A percentile compares a stretch with the other conserved stretches of the same genome.
Evolutionary conservation across 2,329 filamentous ascomycete genomes (phyloP).

Genomic region (Hirsutella rhossiliensis): DNA sequence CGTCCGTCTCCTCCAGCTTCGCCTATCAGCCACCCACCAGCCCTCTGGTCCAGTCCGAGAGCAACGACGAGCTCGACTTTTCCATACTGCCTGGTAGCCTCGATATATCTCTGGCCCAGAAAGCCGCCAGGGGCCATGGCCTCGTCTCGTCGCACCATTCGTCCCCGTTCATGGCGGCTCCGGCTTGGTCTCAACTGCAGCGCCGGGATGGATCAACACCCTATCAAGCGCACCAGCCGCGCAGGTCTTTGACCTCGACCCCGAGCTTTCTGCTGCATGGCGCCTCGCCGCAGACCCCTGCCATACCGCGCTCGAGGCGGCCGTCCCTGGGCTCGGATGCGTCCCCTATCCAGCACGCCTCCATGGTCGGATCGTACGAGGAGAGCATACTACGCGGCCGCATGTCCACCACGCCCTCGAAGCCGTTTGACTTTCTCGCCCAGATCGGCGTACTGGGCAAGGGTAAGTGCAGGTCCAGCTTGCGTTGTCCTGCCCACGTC

Average conservation of each 20-base stretch:
- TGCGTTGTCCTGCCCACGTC: conserved; percentile 82
- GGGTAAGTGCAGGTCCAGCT: conserved; percentile 74
- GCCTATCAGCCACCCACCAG: conserved; percentile 82
- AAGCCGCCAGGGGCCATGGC: conserved; percentile 52
- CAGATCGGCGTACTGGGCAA: conserved; percentile 89
- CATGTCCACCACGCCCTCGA: conserved; percentile 94
- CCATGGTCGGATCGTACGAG: conserved; percentile 96
- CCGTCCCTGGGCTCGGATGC: conserved; percentile 64
- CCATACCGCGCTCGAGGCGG: conserved; percentile 41
- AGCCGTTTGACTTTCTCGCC: conserved; percentile 82
- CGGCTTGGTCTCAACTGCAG: conserved; percentile 19
- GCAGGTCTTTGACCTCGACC: conserved; percentile 58
- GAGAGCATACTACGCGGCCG: conserved; percentile 89
- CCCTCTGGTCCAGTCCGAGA: conserved; percentile 79
- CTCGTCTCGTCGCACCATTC: conserved; percentile 47
- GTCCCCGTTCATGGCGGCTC: conserved; percentile 24
- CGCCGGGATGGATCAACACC: conserved; percentile 50
- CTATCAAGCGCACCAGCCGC: conserved; percentile 69
- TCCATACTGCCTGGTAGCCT: conserved; percentile 39
- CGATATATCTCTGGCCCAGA: conserved; percentile 29
- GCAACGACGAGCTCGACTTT: conserved; percentile 60
- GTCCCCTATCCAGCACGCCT: conserved; percentile 74
- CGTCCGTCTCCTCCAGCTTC: conserved; percentile 68
- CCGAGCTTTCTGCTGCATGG: conserved; percentile 24
- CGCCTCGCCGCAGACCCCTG: conserved; percentile 37